phyloP scores from a whole-genome alignment of 192 early-diverging fungal genomes.

The Podila epicladia region DNA sequence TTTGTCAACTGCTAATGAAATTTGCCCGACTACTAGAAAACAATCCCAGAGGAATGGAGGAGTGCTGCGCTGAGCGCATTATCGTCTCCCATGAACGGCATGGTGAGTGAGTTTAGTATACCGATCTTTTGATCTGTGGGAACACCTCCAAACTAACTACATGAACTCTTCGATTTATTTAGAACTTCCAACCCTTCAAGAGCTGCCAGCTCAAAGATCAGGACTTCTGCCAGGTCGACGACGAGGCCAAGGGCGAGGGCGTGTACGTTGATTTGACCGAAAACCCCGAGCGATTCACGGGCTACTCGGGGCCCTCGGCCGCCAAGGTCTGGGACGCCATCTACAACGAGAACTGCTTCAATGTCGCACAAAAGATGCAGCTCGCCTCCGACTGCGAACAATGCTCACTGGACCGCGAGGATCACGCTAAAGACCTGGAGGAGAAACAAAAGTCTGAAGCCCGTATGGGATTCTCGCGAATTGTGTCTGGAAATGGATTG shows the following conservation, averaged over 20 bases:
- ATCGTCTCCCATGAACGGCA: slow-evolving; percentile 68
- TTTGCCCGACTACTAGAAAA: slow-evolving; percentile 30
- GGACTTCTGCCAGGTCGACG: slow-evolving; percentile 92
- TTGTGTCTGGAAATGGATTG: neutral
- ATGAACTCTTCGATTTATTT: slow-evolving; percentile 6
- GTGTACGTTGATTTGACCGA: slow-evolving; percentile 87
- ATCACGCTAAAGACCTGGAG: slow-evolving; percentile 47
- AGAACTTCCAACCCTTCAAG: slow-evolving; percentile 65
- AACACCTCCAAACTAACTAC: neutral
- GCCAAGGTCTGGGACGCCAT: slow-evolving; percentile 92
- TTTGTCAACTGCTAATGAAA: neutral
- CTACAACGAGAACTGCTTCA: slow-evolving; percentile 97
- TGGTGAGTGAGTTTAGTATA: slow-evolving; percentile 47
- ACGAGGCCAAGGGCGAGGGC: slow-evolving; percentile 76
- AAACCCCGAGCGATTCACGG: slow-evolving; percentile 97
- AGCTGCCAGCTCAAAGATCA: slow-evolving; percentile 71
- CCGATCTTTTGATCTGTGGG: slow-evolving; percentile 16
- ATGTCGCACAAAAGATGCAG: slow-evolving; percentile 68
- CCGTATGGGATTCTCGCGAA: slow-evolving; percentile 1
- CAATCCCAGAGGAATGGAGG: slow-evolving; percentile 60
- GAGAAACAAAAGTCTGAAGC: slow-evolving; percentile 52
- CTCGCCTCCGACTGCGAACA: slow-evolving; percentile 52
- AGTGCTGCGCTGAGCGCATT: slow-evolving; percentile 75
- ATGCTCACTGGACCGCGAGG: slow-evolving; percentile 53
- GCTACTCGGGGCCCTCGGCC: slow-evolving; percentile 92